Conservation (phyloP, 1,284 basidiomycete species). For the Sporisorium graminicola region DNA sequence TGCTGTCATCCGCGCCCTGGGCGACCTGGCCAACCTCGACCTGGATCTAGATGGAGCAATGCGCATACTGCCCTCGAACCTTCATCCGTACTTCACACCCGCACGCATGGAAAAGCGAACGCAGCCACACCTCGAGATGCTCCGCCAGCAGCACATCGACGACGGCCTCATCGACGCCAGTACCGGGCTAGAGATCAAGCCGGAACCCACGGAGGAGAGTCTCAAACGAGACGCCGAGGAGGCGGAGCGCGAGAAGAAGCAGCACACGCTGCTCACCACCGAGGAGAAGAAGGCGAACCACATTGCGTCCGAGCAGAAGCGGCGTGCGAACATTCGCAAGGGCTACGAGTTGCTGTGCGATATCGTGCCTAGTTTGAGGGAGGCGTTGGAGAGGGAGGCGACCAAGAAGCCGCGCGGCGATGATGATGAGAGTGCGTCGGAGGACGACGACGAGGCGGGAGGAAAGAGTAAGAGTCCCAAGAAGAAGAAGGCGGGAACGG, state of each 20-base stretch:
- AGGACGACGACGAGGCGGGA: conserved; percentile 13
- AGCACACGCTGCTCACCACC: conserved; percentile 78
- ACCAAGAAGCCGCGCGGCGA: conserved; percentile 17
- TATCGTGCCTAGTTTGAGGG: conserved; percentile 80
- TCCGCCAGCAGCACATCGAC: conserved; percentile 43
- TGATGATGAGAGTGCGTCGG: conserved; percentile 15
- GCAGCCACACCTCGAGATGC: conserved; percentile 54
- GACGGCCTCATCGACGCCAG: conserved; percentile 36
- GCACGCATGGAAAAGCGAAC: conserved; percentile 41
- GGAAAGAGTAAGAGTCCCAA: conserved; percentile 17
- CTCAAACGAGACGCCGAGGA: conserved; percentile 35
- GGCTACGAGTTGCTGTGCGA: conserved; percentile 86
- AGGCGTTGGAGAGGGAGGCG: conserved; percentile 55
- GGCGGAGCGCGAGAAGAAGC: conserved; percentile 44
- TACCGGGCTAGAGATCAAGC: conserved; percentile 42
- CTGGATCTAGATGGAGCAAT: conserved; percentile 33
- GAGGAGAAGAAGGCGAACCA: conserved; percentile 93
- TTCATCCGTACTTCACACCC: conserved; percentile 29
- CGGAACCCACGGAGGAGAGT: conserved; percentile 30
- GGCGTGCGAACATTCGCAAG: conserved; percentile 86
- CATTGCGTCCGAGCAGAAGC: conserved; percentile 91
- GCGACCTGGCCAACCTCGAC: conserved; percentile 38
- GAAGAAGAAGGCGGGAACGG: conserved; percentile 16
- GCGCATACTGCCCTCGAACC: conserved; percentile 15
- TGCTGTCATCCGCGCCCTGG: conserved; percentile 28